Percentiles rank a stretch among this genome's conserved stretches.
These are phyloP conservation scores for Amaranthus palmeri DNA, from an alignment of 148 eudicot species.

Conservation along the genomic window DNA sequence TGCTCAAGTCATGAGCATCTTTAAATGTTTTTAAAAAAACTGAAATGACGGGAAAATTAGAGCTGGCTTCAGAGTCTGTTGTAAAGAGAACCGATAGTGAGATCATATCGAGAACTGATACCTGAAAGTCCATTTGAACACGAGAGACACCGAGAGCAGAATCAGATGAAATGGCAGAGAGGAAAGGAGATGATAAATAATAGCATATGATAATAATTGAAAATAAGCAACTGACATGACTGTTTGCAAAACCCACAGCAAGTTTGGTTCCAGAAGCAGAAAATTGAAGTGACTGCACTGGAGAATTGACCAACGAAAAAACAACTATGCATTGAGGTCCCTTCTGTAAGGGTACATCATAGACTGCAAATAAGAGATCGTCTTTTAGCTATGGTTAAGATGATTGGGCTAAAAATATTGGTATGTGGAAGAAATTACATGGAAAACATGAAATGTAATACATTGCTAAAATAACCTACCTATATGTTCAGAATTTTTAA, in stretches of 20 bases:
- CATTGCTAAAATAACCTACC: slow-evolving; percentile 29
- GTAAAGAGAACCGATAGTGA: slow-evolving; percentile 48
- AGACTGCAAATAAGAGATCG: slow-evolving; percentile 29
- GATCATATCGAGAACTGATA: slow-evolving; percentile 59
- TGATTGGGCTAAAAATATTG: neutral
- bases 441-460: neutral
- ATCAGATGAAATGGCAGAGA: neutral
- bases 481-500: slow-evolving; percentile 43
- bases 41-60: slow-evolving; percentile 41
- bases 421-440: neutral
- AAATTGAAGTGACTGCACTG: slow-evolving; percentile 53
- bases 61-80: slow-evolving; percentile 34
- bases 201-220: neutral
- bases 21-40: slow-evolving; percentile 27
- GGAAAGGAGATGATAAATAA: neutral
- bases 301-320: slow-evolving; percentile 41
- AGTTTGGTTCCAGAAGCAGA: slow-evolving; percentile 56
- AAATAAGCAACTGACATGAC: slow-evolving; percentile 48
- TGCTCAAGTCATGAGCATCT: slow-evolving; percentile 23
- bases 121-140: slow-evolving; percentile 32
- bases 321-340: slow-evolving; percentile 55
- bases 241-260: slow-evolving; percentile 59
- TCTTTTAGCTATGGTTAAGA: slow-evolving; percentile 1
- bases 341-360: slow-evolving; percentile 36
- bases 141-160: neutral